A percentile compares a stretch with the other conserved stretches of the same genome.
Conservation (phyloP, 164 flowering plant species). For the Pachysandra terminalis region DNA sequence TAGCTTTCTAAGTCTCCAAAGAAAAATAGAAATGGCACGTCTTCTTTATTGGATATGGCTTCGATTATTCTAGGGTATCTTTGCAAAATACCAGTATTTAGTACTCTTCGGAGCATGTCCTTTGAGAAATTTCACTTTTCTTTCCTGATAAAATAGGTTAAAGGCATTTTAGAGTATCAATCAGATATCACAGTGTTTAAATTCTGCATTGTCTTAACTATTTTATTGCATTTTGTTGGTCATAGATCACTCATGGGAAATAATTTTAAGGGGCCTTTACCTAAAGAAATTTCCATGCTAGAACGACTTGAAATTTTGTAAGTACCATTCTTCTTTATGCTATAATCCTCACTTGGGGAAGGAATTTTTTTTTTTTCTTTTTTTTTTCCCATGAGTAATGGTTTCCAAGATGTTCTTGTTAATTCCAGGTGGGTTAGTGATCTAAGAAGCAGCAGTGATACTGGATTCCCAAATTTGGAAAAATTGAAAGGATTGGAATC, state of each 20-base stretch:
- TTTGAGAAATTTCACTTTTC: background rate
- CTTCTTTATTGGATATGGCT: background rate
- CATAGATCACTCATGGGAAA: background rate
- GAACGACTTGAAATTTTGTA: background rate
- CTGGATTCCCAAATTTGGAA: background rate
- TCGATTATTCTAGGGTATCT: background rate
- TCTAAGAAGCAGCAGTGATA: background rate
- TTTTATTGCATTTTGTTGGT: background rate
- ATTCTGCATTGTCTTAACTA: background rate
- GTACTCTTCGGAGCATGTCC: background rate
- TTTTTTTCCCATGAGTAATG: background rate
- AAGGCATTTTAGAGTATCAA: background rate
- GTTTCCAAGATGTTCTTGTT: background rate
- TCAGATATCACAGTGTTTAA: background rate
- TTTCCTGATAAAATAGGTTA: background rate
- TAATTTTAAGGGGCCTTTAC: background rate
- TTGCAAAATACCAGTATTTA: background rate
- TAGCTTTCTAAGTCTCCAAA: background rate
- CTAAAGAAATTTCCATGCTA: background rate
- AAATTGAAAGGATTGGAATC: background rate
- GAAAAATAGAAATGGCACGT: background rate
- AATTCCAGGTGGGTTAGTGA: constrained; percentile 1
- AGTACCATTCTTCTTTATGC: background rate
- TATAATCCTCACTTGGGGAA: background rate
- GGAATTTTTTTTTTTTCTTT: background rate